Evolutionary conservation across 768 basidiomycete species (phyloP).

Genomic region (Lentinula lateritia): DNA sequence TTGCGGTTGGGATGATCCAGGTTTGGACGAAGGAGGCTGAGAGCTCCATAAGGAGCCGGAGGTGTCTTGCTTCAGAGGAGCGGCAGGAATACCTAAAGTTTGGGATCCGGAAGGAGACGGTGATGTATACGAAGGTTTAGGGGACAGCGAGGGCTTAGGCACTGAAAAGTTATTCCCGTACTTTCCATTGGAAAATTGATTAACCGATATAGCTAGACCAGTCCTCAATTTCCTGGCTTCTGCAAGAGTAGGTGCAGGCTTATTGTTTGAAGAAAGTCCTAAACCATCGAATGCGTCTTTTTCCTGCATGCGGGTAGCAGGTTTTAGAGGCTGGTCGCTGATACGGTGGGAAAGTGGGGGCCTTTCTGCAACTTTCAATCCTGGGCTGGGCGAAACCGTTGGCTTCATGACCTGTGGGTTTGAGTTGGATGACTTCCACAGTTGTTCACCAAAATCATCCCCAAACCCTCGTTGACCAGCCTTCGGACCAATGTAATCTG

Average conservation of each 20-base stretch:
- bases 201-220: constrained; percentile 45
- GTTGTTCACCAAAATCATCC: constrained; percentile 56
- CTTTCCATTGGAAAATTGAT: constrained; percentile 11
- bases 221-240: constrained; percentile 72
- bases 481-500: constrained; percentile 17
- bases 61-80: constrained; percentile 19
- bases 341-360: constrained; percentile 20
- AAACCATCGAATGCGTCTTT: constrained; percentile 82
- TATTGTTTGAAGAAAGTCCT: constrained; percentile 41
- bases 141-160: constrained; percentile 11
- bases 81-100: constrained; percentile 25
- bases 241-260: constrained; percentile 61
- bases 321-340: constrained; percentile 19
- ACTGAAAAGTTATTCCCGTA: constrained; percentile 5
- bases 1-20: constrained; percentile 24
- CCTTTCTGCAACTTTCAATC: neutral
- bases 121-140: constrained; percentile 10
- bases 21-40: constrained; percentile 23
- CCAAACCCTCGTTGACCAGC: constrained; percentile 46
- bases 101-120: constrained; percentile 20
- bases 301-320: constrained; percentile 20
- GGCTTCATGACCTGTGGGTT: constrained; percentile 10
- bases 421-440: constrained; percentile 49
- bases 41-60: constrained; percentile 26
- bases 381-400: constrained; percentile 11